Evolutionary conservation across 768 basidiomycete species (phyloP).

Genomic region (Tephrocybe sp.): DNA sequence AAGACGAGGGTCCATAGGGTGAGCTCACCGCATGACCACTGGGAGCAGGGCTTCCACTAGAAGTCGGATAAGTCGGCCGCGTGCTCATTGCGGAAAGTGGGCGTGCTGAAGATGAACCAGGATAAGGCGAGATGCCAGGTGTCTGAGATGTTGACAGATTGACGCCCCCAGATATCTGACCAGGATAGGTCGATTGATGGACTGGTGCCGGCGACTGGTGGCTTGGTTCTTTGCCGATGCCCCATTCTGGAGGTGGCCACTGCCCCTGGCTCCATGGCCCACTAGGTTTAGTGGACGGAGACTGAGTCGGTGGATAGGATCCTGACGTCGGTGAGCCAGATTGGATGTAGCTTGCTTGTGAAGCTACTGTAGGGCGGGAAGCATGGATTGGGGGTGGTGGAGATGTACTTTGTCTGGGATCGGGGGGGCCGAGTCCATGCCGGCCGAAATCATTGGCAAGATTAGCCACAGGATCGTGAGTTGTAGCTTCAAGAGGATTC

Average conservation of each 20-base stretch:
- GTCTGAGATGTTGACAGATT: slow-evolving; percentile 33
- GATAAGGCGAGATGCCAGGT: slow-evolving; percentile 21
- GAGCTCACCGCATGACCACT: slow-evolving; percentile 1
- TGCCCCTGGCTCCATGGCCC: slow-evolving; percentile 6
- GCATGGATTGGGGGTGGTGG: slow-evolving; percentile 28
- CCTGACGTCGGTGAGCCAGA: slow-evolving; percentile 11
- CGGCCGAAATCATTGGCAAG: slow-evolving; percentile 38
- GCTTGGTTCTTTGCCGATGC: slow-evolving; percentile 16
- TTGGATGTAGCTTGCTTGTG: slow-evolving; percentile 6
- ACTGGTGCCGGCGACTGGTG: slow-evolving; percentile 15
- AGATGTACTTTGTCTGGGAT: slow-evolving; percentile 2
- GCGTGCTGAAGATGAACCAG: slow-evolving; percentile 17
- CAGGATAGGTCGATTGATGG: slow-evolving; percentile 15
- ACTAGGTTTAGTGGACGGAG: slow-evolving; percentile 7
- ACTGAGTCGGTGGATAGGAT: slow-evolving; percentile 3
- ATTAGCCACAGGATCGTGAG: slow-evolving; percentile 26
- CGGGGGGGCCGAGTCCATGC: slow-evolving; percentile 30
- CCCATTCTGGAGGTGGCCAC: slow-evolving; percentile 47
- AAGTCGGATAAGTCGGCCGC: slow-evolving; percentile 4
- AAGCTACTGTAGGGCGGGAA: slow-evolving; percentile 5
- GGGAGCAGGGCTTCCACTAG: background rate
- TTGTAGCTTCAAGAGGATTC: background rate
- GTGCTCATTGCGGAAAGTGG: slow-evolving; percentile 22
- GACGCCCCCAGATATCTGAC: slow-evolving; percentile 24
- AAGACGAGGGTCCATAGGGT: slow-evolving; percentile 5